Percentiles rank a stretch among this genome's conserved stretches.
Conservation (phyloP, 306 rosid species). For the Cicer pinnatifidum region DNA sequence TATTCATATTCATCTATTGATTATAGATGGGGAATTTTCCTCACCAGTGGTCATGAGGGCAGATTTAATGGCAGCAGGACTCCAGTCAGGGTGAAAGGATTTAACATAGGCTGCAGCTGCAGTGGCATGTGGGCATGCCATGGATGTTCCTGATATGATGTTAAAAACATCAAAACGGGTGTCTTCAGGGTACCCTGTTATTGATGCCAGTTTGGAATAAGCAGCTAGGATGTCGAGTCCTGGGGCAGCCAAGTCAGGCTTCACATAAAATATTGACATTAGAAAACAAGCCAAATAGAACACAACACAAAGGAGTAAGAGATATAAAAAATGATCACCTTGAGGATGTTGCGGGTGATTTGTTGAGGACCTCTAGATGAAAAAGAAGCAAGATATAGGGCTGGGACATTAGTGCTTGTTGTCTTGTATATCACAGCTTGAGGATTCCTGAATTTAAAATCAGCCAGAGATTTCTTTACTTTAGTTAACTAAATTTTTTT, state of each 20-base stretch:
- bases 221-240: constrained; percentile 84
- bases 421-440: constrained; percentile 64
- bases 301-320: background rate
- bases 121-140: constrained; percentile 84
- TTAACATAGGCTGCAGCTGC: constrained; percentile 82
- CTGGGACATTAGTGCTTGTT: constrained; percentile 37
- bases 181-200: constrained; percentile 55
- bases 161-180: constrained; percentile 52
- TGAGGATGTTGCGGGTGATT: constrained; percentile 60
- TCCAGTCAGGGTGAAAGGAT: constrained; percentile 87
- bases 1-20: background rate
- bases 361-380: constrained; percentile 81
- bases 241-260: constrained; percentile 89
- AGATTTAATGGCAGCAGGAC: constrained; percentile 91
- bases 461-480: background rate
- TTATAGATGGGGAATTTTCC: background rate
- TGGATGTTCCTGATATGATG: constrained; percentile 83
- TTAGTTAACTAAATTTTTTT: background rate
- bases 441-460: constrained; percentile 56
- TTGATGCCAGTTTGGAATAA: constrained; percentile 53
- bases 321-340: constrained; percentile 46
- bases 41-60: constrained; percentile 92
- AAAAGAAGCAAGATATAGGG: constrained; percentile 76
- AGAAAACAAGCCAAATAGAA: constrained; percentile 15
- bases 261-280: constrained; percentile 40